These are phyloP conservation scores for Penicillium robsamsonii DNA, from an alignment of 495 filamentous ascomycete species.

Conservation along the genomic window DNA sequence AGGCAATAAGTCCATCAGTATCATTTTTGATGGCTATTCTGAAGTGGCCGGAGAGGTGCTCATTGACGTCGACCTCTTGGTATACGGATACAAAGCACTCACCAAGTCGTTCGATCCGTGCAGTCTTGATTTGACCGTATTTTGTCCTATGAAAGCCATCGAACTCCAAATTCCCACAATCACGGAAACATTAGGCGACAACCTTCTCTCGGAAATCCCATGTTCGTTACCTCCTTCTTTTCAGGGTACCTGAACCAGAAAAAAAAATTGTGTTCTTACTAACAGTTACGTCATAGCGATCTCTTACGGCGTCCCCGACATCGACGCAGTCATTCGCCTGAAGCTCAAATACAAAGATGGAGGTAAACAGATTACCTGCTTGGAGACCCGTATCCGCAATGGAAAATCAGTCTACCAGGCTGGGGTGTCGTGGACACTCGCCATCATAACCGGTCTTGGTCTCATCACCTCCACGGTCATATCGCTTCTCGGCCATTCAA, in stretches of 20 bases:
- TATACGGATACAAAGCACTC: conserved; percentile 70
- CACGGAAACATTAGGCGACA: background rate
- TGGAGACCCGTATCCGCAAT: conserved; percentile 86
- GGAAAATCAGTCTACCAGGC: conserved; percentile 87
- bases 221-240: background rate
- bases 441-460: conserved; percentile 77
- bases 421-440: conserved; percentile 83
- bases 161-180: conserved; percentile 15
- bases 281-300: conserved; percentile 49
- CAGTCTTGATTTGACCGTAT: conserved; percentile 55
- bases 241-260: background rate
- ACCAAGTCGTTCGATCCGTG: conserved; percentile 67
- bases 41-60: conserved; percentile 71
- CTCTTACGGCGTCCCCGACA: conserved; percentile 84
- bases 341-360: conserved; percentile 65
- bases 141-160: conserved; percentile 73
- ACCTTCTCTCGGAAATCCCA: conserved; percentile 3
- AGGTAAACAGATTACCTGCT: conserved; percentile 65
- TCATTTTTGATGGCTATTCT: conserved; percentile 71
- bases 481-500: conserved; percentile 79
- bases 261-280: background rate
- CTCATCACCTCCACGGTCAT: conserved; percentile 76
- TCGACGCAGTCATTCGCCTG: conserved; percentile 80
- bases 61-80: conserved; percentile 65
- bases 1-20: conserved; percentile 57